These are phyloP conservation scores for Starmera dryadoides DNA, from an alignment of 805 yeast genomes.

Conservation along the genomic window DNA sequence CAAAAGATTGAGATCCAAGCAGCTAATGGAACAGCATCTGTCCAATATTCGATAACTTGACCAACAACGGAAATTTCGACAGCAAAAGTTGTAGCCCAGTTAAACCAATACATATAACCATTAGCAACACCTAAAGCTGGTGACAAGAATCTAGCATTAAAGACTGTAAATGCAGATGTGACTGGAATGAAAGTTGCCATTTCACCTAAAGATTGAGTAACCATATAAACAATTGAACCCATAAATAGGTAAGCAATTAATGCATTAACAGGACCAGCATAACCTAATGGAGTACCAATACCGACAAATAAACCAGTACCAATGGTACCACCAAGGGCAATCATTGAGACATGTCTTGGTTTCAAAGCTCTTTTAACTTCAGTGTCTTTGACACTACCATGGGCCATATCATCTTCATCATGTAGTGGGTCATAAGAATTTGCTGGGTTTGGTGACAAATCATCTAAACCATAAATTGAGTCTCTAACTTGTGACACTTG, in stretches of 20 bases:
- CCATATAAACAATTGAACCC: slow-evolving; percentile 52
- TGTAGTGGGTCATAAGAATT: not conserved
- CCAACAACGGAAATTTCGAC: slow-evolving; percentile 52
- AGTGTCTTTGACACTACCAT: slow-evolving; percentile 26
- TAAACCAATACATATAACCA: slow-evolving; percentile 67
- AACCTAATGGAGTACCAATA: slow-evolving; percentile 43
- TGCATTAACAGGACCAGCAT: slow-evolving; percentile 61
- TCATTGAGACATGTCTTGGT: slow-evolving; percentile 62
- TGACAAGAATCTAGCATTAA: slow-evolving; percentile 54
- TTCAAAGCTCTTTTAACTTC: slow-evolving; percentile 51
- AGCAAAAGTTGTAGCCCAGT: slow-evolving; percentile 67
- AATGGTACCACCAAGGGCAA: slow-evolving; percentile 68
- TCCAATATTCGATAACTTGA: slow-evolving; percentile 47
- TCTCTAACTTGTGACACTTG: not conserved
- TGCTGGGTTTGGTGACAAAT: not conserved
- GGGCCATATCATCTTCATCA: slow-evolving; percentile 17
- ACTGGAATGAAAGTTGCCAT: slow-evolving; percentile 72
- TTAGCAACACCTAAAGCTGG: slow-evolving; percentile 62
- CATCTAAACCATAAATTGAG: slow-evolving; percentile 2
- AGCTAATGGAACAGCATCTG: slow-evolving; percentile 46
- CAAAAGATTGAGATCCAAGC: slow-evolving; percentile 56
- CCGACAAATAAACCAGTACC: slow-evolving; percentile 68
- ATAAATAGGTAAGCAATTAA: slow-evolving; percentile 56
- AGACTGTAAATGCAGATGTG: slow-evolving; percentile 53
- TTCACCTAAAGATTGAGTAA: slow-evolving; percentile 64